phyloP scores from a whole-genome alignment of 345 rosid species.

The Sapria himalayana region DNA sequence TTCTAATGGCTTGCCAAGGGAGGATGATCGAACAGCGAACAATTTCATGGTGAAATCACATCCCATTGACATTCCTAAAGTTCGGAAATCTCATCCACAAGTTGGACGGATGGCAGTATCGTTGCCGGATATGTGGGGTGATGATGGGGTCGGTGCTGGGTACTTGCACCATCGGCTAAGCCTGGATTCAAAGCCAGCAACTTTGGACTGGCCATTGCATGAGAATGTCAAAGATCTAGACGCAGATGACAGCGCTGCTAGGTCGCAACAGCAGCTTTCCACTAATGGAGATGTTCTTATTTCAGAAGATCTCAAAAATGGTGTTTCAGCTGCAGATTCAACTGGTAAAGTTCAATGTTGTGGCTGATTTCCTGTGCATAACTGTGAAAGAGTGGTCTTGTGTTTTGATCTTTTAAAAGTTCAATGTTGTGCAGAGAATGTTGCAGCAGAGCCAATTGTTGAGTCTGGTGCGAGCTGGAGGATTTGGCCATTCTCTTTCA shows the following conservation, averaged over 20 bases:
- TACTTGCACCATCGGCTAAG: slow-evolving; percentile 20
- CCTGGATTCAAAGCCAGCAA: slow-evolving; percentile 24
- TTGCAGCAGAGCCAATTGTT: slow-evolving; percentile 18
- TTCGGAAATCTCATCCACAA: slow-evolving; percentile 13
- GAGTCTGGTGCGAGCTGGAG: slow-evolving; percentile 50
- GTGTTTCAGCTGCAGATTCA: no score
- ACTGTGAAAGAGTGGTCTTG: no score
- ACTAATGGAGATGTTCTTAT: slow-evolving; percentile 13
- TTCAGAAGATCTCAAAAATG: slow-evolving; percentile 16
- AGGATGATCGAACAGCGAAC: slow-evolving; percentile 11
- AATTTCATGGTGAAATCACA: slow-evolving; percentile 13
- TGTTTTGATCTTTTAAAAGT: no score
- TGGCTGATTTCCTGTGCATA: no score
- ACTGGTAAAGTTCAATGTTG: no score
- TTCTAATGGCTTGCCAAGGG: slow-evolving; percentile 12
- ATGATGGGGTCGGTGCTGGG: slow-evolving; percentile 12
- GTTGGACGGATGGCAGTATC: slow-evolving; percentile 29
- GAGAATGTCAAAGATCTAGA: slow-evolving; percentile 18
- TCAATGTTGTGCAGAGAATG: no score
- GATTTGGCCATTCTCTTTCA: slow-evolving; percentile 68
- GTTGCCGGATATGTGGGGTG: slow-evolving; percentile 37
- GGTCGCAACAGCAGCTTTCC: slow-evolving; percentile 9
- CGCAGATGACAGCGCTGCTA: slow-evolving; percentile 10
- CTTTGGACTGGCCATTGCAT: slow-evolving; percentile 17
- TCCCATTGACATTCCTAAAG: slow-evolving; percentile 28